Conservation (phyloP, 2,329 filamentous ascomycete genomes). For the Fusarium ramigenum region DNA sequence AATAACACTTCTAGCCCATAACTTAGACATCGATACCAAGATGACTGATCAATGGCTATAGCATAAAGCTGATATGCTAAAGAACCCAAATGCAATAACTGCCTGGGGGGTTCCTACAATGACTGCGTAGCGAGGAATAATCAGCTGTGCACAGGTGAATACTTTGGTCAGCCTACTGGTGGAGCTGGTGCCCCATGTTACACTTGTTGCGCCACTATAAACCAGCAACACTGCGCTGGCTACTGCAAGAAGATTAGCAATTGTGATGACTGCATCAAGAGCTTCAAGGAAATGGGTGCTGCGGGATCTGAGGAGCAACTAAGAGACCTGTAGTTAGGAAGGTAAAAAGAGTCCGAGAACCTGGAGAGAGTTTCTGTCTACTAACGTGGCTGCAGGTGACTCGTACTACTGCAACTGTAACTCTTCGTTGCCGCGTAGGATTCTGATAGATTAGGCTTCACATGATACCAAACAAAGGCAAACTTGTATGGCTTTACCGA, state of each 20-base stretch:
- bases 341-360: background rate
- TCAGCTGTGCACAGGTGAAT: background rate
- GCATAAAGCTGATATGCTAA: no score
- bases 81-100: background rate
- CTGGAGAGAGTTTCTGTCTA: accelerated
- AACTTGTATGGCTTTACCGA: no score
- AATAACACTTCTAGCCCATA: no score
- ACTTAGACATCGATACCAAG: no score
- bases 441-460: background rate
- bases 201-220: no score
- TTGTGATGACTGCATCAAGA: background rate
- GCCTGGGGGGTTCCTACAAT: background rate
- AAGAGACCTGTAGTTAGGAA: background rate
- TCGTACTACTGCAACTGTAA: background rate
- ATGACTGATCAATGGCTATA: no score
- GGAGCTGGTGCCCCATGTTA: background rate
- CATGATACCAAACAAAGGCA: no score
- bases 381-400: background rate
- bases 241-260: background rate
- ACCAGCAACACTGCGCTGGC: background rate
- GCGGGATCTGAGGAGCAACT: background rate
- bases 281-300: background rate
- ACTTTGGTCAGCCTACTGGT: background rate
- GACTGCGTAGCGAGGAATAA: background rate
- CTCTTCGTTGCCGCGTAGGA: background rate